Base-by-base conservation (phyloP, 352 stramenopile species). In the Thalassiosira hispida region DNA sequence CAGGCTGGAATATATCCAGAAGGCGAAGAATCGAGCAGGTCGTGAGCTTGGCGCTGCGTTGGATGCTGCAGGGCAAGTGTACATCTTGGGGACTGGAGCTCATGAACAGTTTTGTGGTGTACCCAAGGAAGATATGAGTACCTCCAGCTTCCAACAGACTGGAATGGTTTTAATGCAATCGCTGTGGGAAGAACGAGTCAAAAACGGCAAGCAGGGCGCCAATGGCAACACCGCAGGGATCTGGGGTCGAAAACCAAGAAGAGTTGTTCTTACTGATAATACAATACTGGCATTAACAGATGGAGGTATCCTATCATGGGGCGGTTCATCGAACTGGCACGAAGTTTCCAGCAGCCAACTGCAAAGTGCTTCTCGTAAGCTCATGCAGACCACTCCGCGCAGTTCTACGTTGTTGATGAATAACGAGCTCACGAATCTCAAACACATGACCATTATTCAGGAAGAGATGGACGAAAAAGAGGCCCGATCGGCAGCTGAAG, bases 51-150 rank as follows among this genome's bases (percentile, higher is more conserved):
- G 51, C 68, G 49, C 89, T 93, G 5, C 90, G 94, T 77, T 98
- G 16, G 96, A 98, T 69, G 92, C 94, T 6, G 95, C 95, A 0
- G 96, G 96, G 0, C 94, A 97, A 74, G 94, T 98, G 11, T 98
- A 98, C 70, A 84, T 98, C 11, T 94, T 98, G 51, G 96, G 96
- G 0, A 88, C 85, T 1, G 95, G 95, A 9, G 49, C 83, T 44
- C 79, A 84, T 23, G 73, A 73, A 7, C 94, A 98, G 77, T 98
- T 98, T 84, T 57, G 61, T 20, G 89, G 90, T 14, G 79, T 91
- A 0, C 82, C 92, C 0, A 73, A 84, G 9, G 66, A 74, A 31
- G 67, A 86, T 29, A 57, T 91, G 23, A 52, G 44, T 14, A 85
- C 87, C 29, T 72, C 67, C 40, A 78, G 27, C 44, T 77, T 72